Conservation (phyloP, 768 basidiomycete species). For the Favolaschia claudopus region DNA sequence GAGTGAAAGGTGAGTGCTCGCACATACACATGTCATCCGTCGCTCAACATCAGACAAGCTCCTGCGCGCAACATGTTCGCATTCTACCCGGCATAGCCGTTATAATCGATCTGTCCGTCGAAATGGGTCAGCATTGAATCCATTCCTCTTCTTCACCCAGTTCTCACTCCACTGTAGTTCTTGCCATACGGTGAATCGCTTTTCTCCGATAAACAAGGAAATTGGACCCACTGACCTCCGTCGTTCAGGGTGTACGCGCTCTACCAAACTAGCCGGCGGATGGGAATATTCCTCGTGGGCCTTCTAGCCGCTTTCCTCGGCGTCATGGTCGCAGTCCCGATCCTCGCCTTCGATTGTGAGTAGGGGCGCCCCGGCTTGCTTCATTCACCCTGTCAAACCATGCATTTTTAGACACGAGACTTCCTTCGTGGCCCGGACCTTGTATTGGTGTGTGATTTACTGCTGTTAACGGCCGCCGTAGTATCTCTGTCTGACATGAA, state of each 20-base stretch:
- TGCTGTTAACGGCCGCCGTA: too few relatives aligned
- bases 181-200: conserved; percentile 17
- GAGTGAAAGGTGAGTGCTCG: too few relatives aligned
- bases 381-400: not conserved
- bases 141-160: too few relatives aligned
- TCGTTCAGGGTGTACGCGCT: conserved; percentile 17
- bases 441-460: conserved; percentile 11
- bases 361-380: not conserved
- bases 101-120: conserved; percentile 8
- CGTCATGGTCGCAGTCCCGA: conserved; percentile 26
- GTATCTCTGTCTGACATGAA: too few relatives aligned
- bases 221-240: too few relatives aligned
- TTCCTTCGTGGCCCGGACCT: conserved; percentile 24
- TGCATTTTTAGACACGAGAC: conserved; percentile 16
- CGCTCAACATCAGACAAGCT: too few relatives aligned
- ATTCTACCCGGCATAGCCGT: too few relatives aligned
- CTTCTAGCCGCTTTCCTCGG: conserved; percentile 23
- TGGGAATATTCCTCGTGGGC: conserved; percentile 9
- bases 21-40: too few relatives aligned
- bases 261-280: conserved; percentile 12
- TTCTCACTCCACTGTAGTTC: conserved; percentile 11
- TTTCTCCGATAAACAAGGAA: not conserved
- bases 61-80: too few relatives aligned
- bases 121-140: conserved; percentile 13
- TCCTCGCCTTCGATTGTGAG: conserved; percentile 25